These are phyloP conservation scores for Acarospora socialis DNA, from an alignment of 2,329 filamentous ascomycete genomes.

Conservation along the genomic window DNA sequence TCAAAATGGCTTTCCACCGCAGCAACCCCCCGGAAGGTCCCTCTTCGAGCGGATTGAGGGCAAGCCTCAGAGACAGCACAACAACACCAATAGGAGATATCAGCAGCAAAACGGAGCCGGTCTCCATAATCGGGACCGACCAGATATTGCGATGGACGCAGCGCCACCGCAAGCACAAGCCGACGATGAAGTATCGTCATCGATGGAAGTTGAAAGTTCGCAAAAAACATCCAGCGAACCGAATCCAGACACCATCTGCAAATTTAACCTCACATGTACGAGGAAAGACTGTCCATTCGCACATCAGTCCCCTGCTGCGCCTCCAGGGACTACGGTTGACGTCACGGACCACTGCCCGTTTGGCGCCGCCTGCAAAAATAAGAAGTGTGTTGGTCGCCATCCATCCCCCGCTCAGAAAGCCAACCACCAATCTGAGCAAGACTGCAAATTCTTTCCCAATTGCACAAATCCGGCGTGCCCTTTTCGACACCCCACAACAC, in stretches of 20 bases:
- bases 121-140: constrained; percentile 3
- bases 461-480: constrained; percentile 78
- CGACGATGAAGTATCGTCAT: constrained; percentile 10
- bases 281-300: constrained; percentile 85
- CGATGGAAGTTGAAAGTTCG: constrained; percentile 50
- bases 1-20: constrained; percentile 28
- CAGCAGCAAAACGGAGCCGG: constrained; percentile 13
- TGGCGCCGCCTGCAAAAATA: constrained; percentile 87
- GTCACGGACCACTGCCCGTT: constrained; percentile 68
- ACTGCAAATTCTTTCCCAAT: constrained; percentile 85
- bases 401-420: constrained; percentile 74
- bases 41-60: constrained; percentile 57
- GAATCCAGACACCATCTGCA: constrained; percentile 58
- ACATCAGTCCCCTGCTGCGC: constrained; percentile 84
- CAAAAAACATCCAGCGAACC: constrained; percentile 38
- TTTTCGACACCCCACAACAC: constrained; percentile 71
- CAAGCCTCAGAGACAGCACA: constrained; percentile 37
- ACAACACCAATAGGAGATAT: constrained; percentile 37
- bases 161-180: too few species aligned
- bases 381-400: constrained; percentile 82
- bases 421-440: constrained; percentile 66
- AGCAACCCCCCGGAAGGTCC: constrained; percentile 40
- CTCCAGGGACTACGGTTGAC: constrained; percentile 63
- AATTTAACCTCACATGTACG: constrained; percentile 76
- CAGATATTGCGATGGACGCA: constrained; percentile 1